These are phyloP conservation scores for Chalciporus sp. DNA, from an alignment of 1,284 basidiomycete species.

Conservation along the genomic window DNA sequence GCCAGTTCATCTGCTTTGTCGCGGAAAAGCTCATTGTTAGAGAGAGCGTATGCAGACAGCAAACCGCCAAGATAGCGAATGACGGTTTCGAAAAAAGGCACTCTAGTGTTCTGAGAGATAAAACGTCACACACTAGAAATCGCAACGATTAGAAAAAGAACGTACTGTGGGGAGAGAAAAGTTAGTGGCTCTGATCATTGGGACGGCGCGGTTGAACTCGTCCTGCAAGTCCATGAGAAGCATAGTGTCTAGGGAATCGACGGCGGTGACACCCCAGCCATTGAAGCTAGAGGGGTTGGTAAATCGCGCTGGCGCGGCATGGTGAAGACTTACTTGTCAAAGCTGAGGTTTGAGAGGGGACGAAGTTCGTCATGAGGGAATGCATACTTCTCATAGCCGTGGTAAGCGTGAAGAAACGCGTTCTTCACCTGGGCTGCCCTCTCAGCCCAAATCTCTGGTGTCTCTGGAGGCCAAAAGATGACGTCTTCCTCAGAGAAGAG, in stretches of 20 bases:
- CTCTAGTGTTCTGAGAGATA: constrained; percentile 35
- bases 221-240: constrained; percentile 82
- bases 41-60: constrained; percentile 80
- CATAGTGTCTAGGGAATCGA: constrained; percentile 89
- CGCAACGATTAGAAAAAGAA: neutral
- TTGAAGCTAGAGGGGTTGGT: constrained; percentile 55
- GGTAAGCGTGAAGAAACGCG: constrained; percentile 67
- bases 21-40: constrained; percentile 46
- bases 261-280: constrained; percentile 85
- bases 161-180: constrained; percentile 51
- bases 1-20: constrained; percentile 57
- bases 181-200: constrained; percentile 67
- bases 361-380: constrained; percentile 62
- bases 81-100: constrained; percentile 82
- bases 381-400: constrained; percentile 60
- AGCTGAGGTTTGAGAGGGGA: constrained; percentile 48
- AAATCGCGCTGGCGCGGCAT: neutral
- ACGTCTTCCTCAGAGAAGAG: constrained; percentile 14
- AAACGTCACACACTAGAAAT: neutral
- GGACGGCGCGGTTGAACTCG: constrained; percentile 75
- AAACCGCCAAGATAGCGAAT: constrained; percentile 89
- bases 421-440: constrained; percentile 57
- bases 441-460: constrained; percentile 48
- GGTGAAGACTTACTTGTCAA: constrained; percentile 51
- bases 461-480: constrained; percentile 26